Conservation (phyloP, 2,329 filamentous ascomycete species). For the Cordyceps cicadae region DNA sequence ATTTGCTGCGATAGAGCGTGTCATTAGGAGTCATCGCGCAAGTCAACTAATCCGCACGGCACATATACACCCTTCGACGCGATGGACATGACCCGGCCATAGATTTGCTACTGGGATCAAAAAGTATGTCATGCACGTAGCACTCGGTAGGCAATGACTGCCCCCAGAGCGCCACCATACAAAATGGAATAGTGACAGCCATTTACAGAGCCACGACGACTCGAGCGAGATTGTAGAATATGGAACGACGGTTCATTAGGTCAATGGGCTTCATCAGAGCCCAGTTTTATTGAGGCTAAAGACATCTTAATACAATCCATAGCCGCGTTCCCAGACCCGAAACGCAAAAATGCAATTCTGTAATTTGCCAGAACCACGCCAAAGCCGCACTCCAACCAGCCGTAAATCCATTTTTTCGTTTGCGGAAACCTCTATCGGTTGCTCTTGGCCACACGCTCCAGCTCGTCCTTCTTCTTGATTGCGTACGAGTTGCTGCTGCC, state of each 20-base stretch:
- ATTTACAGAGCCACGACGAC: background rate
- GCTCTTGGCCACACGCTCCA: slow-evolving; percentile 99
- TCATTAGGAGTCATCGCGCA: too few relatives aligned
- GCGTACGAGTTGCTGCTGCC: slow-evolving; percentile 99
- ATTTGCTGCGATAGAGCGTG: too few relatives aligned
- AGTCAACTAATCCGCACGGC: background rate
- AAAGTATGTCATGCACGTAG: background rate
- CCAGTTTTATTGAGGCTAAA: slow-evolving; percentile 37
- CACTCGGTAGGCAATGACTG: background rate
- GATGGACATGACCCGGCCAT: background rate
- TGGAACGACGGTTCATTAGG: background rate
- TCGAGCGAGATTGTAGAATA: background rate
- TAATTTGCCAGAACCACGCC: slow-evolving; percentile 39
- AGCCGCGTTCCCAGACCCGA: slow-evolving; percentile 38
- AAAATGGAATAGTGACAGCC: too few relatives aligned
- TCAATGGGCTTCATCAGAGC: slow-evolving; percentile 21
- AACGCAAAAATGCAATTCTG: slow-evolving; percentile 39
- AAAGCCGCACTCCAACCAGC: slow-evolving; percentile 32
- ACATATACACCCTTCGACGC: too few relatives aligned
- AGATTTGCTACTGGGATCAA: background rate
- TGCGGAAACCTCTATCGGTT: slow-evolving; percentile 75
- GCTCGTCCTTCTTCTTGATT: slow-evolving; percentile 99
- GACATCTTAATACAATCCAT: slow-evolving; percentile 32
- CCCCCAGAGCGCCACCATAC: too few relatives aligned
- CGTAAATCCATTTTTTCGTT: slow-evolving; percentile 19